Conservation (phyloP, 139 green algal genomes). For the Volvox reticuliferus region DNA sequence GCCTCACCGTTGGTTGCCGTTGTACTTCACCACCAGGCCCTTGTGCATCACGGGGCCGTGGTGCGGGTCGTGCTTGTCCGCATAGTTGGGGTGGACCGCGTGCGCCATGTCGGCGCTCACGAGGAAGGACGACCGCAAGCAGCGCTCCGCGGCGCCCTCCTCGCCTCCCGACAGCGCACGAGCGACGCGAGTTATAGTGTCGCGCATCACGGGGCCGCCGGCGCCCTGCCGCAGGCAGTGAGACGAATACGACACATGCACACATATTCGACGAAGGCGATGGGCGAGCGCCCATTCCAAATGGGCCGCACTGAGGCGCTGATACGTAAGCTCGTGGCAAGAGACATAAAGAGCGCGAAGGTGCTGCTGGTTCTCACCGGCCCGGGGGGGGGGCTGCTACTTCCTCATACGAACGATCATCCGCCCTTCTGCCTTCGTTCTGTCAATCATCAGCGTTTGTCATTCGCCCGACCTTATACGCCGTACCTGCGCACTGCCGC, state of each 20-base stretch:
- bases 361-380: no score
- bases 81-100: constrained; percentile 95
- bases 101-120: constrained; percentile 98
- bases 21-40: constrained; percentile 95
- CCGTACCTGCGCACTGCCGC: constrained; percentile 71
- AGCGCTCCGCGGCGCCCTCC: constrained; percentile 74
- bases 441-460: no score
- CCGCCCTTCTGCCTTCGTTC: no score
- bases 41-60: constrained; percentile 79
- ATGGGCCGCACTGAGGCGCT: no score
- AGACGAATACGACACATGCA: no score
- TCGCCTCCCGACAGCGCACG: constrained; percentile 46
- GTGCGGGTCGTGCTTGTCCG: constrained; percentile 78
- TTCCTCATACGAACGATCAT: no score
- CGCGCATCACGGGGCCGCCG: constrained; percentile 89
- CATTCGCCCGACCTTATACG: background rate
- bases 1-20: constrained; percentile 89
- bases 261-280: no score
- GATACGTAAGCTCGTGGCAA: no score
- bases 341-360: no score
- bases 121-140: constrained; percentile 73
- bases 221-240: constrained; percentile 77
- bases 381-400: no score
- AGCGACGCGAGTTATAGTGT: constrained; percentile 87
- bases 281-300: no score